phyloP scores from a whole-genome alignment of 1,284 basidiomycete genomes.

The Clitocybe nebularis region DNA sequence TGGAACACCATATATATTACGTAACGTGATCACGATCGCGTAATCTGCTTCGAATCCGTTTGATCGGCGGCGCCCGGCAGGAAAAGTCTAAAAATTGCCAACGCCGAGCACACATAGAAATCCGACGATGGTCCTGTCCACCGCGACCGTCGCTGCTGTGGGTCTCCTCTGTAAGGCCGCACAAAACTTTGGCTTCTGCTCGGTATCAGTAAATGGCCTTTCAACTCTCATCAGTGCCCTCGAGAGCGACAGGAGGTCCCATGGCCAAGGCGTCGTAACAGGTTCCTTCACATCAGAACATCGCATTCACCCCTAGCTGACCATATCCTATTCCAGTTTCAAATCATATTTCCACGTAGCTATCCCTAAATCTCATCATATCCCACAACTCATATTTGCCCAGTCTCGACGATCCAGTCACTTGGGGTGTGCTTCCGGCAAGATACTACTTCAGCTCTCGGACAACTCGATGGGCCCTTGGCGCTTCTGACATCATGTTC shows the following conservation, averaged over 20 bases:
- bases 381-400: constrained; percentile 7
- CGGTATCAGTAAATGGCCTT: constrained; percentile 66
- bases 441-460: constrained; percentile 55
- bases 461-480: constrained; percentile 80
- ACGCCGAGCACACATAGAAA: background rate
- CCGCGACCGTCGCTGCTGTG: constrained; percentile 53
- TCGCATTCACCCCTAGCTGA: constrained; percentile 6
- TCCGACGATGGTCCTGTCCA: constrained; percentile 34
- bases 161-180: constrained; percentile 77
- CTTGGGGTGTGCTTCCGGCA: constrained; percentile 80
- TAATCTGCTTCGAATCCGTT: constrained; percentile 4
- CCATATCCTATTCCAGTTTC: constrained; percentile 51
- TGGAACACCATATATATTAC: constrained; percentile 17
- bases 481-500: constrained; percentile 94
- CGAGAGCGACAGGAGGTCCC: constrained; percentile 39
- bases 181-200: constrained; percentile 62
- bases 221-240: constrained; percentile 63
- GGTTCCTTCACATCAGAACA: constrained; percentile 40
- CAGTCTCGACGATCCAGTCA: constrained; percentile 74
- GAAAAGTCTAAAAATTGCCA: constrained; percentile 1
- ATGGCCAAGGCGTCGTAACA: constrained; percentile 72
- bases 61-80: constrained; percentile 1
- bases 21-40: constrained; percentile 11
- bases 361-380: constrained; percentile 15
- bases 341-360: constrained; percentile 89